A percentile compares a stretch with the other conserved stretches of the same genome.
phyloP scores from a whole-genome alignment of 108 stramenopile species.

The Cyclotella atomus region DNA sequence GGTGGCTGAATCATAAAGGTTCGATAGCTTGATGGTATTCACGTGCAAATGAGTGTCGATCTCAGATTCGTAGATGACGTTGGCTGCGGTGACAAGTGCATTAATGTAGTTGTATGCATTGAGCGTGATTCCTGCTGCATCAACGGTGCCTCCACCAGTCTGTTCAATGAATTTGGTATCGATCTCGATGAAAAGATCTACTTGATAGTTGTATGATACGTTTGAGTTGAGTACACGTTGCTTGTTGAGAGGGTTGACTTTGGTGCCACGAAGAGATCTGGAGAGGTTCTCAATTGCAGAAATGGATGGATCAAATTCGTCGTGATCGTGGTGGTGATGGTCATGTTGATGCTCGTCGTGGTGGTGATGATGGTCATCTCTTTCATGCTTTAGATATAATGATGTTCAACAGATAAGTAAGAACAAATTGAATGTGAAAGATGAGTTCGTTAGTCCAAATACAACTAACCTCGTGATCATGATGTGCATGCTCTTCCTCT shows the following conservation, averaged over 20 bases:
- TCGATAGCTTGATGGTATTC: constrained; percentile 13
- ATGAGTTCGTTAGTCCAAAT: neutral
- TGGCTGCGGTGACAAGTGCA: constrained; percentile 29
- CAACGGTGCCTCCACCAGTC: constrained; percentile 16
- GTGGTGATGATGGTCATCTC: neutral
- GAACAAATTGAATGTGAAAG: neutral
- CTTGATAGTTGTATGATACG: constrained; percentile 14
- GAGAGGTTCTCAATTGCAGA: constrained; percentile 2
- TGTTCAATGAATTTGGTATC: constrained; percentile 16
- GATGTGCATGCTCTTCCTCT: neutral
- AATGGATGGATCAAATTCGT: constrained; percentile 1
- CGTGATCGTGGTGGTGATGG: constrained; percentile 10
- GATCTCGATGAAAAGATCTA: constrained; percentile 33
- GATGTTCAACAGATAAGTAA: neutral
- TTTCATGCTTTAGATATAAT: neutral
- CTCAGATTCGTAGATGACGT: constrained; percentile 41
- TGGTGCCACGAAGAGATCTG: constrained; percentile 2
- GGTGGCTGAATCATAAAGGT: constrained; percentile 4
- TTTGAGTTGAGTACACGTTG: neutral
- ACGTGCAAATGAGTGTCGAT: constrained; percentile 43
- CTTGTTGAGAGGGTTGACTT: constrained; percentile 7
- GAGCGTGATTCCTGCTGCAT: neutral
- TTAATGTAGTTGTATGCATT: constrained; percentile 35
- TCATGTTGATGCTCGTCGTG: constrained; percentile 6
- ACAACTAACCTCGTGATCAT: neutral